Evolutionary conservation across 2,329 filamentous ascomycete genomes (phyloP), one percentile per base, ranked within the genome.

Genomic region (Clathrospora elynae): DNA sequence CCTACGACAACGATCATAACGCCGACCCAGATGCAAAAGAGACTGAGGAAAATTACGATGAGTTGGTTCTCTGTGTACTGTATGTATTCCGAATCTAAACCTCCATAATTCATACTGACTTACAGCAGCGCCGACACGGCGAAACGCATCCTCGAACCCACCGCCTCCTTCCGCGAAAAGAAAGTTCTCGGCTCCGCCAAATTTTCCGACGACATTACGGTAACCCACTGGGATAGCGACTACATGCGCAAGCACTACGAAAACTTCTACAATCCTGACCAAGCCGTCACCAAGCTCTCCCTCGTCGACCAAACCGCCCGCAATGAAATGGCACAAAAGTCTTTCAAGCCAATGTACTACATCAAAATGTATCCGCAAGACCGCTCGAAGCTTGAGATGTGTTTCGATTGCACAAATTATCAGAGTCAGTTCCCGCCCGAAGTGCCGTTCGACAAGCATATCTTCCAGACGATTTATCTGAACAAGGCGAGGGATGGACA

Each of bases 361-460:
- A 85, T 82, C 53, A 80, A 83, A 41, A 78, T 76, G 37, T 85
- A 86, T 61, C 67, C 73, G 0, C 46, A 76, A 10, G 78, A 84
- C 53, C 73, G 75, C 1, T 78, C 72, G 2, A 80, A 82, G 64
- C 77, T 76, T 23, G 79, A 81, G 62, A 82, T 74, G 77, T 85
- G 80, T 42, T 90, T 88, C 68, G 85, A 90, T 66, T 87, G 84
- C 70, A 85, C 83, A 24, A 87, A 88, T 63, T 88, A 89, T 68
- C 86, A 90, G 63, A 78, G 83, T 30, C 86, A 89, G 61, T 86
- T 90, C 50, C 67, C 68, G 4, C 81, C 82, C 1, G 66, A 73
- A 2, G 72, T 79, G 0, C 74, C 76, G 0, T 77, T 79, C 37
- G 76, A 81, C 17, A 74, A 80, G 36, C 84, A 87, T 56, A 79